These are phyloP conservation scores for Mortierella sp. DNA, from an alignment of 371 early-diverging fungal species.

Conservation along the genomic window DNA sequence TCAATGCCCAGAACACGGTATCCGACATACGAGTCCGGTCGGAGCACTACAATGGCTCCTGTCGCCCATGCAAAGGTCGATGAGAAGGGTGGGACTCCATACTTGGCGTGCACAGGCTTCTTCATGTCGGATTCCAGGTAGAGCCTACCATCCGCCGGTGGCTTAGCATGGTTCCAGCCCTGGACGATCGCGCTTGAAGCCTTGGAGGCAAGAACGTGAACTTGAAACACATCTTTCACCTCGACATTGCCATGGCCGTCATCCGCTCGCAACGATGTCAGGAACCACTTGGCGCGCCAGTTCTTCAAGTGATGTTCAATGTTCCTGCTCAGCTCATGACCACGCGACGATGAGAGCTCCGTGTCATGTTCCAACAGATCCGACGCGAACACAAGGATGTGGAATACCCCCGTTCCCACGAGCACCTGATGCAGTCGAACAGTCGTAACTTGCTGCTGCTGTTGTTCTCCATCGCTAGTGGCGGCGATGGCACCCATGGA, in stretches of 20 bases:
- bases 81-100: conserved; percentile 15
- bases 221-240: conserved; percentile 24
- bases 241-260: conserved; percentile 3
- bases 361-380: background rate
- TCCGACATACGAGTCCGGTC: conserved; percentile 41
- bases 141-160: conserved; percentile 17
- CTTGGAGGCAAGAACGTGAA: conserved; percentile 11
- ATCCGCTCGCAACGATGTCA: conserved; percentile 5
- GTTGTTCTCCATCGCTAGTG: background rate
- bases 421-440: conserved; percentile 22
- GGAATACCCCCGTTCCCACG: conserved; percentile 20
- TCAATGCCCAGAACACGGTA: conserved; percentile 23
- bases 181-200: background rate
- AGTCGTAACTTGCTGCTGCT: background rate
- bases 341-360: background rate
- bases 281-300: conserved; percentile 21
- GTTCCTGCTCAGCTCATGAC: conserved; percentile 5
- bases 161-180: conserved; percentile 4
- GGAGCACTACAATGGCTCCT: conserved; percentile 36
- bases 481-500: background rate
- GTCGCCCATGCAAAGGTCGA: background rate
- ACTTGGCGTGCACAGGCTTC: conserved; percentile 23
- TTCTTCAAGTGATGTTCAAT: conserved; percentile 4
- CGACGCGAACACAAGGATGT: conserved; percentile 33
- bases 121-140: conserved; percentile 9